Percentiles rank a stretch among this genome's conserved stretches.
Evolutionary conservation across 768 basidiomycete genomes (phyloP).

Genomic region (Mycena venus): DNA sequence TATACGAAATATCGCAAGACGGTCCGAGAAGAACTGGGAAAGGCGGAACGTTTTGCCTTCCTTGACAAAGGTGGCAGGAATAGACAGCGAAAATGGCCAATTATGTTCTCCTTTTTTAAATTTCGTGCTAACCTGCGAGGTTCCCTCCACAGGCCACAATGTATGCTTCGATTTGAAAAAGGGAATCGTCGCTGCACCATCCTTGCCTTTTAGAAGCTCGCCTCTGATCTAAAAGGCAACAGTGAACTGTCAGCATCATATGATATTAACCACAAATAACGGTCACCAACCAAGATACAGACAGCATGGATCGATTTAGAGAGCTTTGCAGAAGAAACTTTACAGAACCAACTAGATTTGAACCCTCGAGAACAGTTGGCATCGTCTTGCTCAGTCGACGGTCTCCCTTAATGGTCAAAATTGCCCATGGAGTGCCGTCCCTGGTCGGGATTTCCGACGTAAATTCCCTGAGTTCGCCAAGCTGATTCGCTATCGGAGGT

Average conservation of each 20-base stretch:
- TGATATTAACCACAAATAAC: not conserved
- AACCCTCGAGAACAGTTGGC: slow-evolving; percentile 16
- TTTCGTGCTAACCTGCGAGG: slow-evolving; percentile 4
- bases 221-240: slow-evolving; percentile 31
- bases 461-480: slow-evolving; percentile 7
- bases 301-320: slow-evolving; percentile 26
- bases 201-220: not conserved
- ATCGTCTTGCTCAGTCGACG: slow-evolving; percentile 11
- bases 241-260: too few species aligned
- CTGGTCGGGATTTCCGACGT: slow-evolving; percentile 18
- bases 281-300: slow-evolving; percentile 9
- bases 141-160: slow-evolving; percentile 22
- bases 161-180: slow-evolving; percentile 23
- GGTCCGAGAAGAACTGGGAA: slow-evolving; percentile 22
- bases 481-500: not conserved
- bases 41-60: slow-evolving; percentile 7
- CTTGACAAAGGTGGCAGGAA: not conserved
- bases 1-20: not conserved
- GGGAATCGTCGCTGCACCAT: not conserved
- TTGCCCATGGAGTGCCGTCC: slow-evolving; percentile 18
- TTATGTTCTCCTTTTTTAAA: slow-evolving; percentile 21
- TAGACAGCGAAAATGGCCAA: slow-evolving; percentile 26
- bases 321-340: not conserved
- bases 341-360: slow-evolving; percentile 8
- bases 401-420: slow-evolving; percentile 15